Evolutionary conservation across 2,329 filamentous ascomycete genomes (phyloP).

Genomic region (Tolypocladium paradoxum): DNA sequence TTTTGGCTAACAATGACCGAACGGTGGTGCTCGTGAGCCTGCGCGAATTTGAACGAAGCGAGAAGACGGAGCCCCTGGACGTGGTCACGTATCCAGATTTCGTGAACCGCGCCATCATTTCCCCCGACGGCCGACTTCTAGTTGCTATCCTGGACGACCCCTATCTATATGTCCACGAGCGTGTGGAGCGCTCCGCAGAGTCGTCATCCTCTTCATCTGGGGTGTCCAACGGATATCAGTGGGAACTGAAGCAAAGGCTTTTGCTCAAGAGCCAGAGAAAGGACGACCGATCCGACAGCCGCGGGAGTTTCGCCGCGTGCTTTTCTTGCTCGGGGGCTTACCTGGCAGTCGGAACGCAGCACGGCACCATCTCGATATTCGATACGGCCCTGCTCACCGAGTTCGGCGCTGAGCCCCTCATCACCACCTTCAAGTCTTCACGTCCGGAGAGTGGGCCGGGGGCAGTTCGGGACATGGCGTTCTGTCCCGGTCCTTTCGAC

Average conservation of each 20-base stretch:
- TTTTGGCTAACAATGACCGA: conserved; percentile 84
- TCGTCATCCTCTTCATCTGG: conserved; percentile 12
- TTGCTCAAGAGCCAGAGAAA: conserved; percentile 47
- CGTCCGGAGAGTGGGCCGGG: conserved; percentile 59
- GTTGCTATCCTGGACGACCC: conserved; percentile 82
- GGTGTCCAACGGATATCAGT: conserved; percentile 29
- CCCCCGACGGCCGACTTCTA: conserved; percentile 72
- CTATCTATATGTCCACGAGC: conserved; percentile 71
- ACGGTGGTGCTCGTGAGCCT: conserved; percentile 79
- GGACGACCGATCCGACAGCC: conserved; percentile 41
- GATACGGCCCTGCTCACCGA: conserved; percentile 41
- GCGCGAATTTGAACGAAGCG: conserved; percentile 38
- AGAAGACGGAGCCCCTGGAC: conserved; percentile 48
- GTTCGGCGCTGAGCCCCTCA: conserved; percentile 44
- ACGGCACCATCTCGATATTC: conserved; percentile 69
- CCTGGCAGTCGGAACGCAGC: conserved; percentile 69
- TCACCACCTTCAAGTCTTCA: conserved; percentile 70
- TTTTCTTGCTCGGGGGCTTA: conserved; percentile 64
- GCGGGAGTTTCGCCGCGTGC: conserved; percentile 66
- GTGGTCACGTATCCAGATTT: conserved; percentile 67
- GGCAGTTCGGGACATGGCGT: conserved; percentile 82
- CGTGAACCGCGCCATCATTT: conserved; percentile 91
- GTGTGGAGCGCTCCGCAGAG: conserved; percentile 25
- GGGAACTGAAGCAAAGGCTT: conserved; percentile 40
- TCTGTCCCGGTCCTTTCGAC: conserved; percentile 82